Percentiles rank a stretch among this genome's conserved stretches.
These are phyloP conservation scores for Candida coleopterorum DNA, from an alignment of 805 yeast species.

Conservation along the genomic window DNA sequence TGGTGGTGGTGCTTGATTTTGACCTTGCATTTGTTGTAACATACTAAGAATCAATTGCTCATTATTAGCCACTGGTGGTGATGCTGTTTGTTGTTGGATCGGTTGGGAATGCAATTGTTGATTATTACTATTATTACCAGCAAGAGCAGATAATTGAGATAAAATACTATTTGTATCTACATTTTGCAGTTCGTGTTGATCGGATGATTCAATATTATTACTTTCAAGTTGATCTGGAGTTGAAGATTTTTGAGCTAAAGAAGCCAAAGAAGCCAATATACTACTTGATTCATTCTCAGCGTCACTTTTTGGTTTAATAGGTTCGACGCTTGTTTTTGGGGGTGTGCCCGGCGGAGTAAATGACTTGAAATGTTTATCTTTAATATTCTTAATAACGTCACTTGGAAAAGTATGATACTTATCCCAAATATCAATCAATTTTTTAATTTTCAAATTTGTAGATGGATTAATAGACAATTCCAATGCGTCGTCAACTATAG, in stretches of 20 bases:
- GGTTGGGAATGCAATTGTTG: constrained; percentile 13
- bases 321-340: constrained; percentile 32
- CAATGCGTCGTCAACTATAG: constrained; percentile 59
- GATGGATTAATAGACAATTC: constrained; percentile 49
- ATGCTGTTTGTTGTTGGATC: constrained; percentile 14
- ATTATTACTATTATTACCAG: constrained; percentile 8
- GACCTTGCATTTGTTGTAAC: constrained; percentile 47
- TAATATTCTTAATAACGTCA: constrained; percentile 49
- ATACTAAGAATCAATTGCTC: constrained; percentile 44
- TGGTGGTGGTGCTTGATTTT: constrained; percentile 15
- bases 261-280: constrained; percentile 65
- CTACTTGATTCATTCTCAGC: constrained; percentile 47
- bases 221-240: constrained; percentile 23
- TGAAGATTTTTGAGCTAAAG: constrained; percentile 43
- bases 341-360: constrained; percentile 68
- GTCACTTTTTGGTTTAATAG: constrained; percentile 17
- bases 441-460: constrained; percentile 66
- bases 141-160: constrained; percentile 39
- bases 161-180: constrained; percentile 35
- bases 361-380: constrained; percentile 55
- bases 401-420: constrained; percentile 73
- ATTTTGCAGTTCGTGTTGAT: neutral
- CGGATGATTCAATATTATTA: constrained; percentile 2
- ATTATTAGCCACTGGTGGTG: constrained; percentile 14
- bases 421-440: constrained; percentile 90